Evolutionary conservation across 805 yeast genomes (phyloP).

Genomic region (Candida ortonii): DNA sequence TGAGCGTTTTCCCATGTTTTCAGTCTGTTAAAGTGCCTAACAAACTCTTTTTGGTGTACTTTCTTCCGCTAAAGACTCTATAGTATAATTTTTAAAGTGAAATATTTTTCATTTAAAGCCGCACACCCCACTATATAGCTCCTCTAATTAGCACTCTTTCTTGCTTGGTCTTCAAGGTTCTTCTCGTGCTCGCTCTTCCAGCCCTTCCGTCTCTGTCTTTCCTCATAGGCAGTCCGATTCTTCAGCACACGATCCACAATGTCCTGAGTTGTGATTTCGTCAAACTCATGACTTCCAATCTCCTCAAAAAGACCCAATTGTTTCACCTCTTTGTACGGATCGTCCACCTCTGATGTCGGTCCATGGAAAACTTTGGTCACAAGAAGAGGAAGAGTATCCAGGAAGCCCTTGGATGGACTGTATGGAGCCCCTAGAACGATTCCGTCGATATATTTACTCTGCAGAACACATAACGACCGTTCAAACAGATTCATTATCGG

Average conservation of each 20-base stretch:
- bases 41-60: background rate
- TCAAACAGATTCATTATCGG: conserved; percentile 89
- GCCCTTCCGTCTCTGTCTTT: conserved; percentile 84
- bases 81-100: conserved; percentile 1
- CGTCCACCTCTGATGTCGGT: conserved; percentile 43
- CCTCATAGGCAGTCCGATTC: conserved; percentile 70
- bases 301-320: conserved; percentile 37
- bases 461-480: conserved; percentile 81
- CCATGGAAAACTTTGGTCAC: conserved; percentile 52
- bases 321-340: conserved; percentile 28
- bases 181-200: conserved; percentile 63
- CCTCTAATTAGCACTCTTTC: conserved; percentile 31
- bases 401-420: conserved; percentile 40
- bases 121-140: too few species aligned
- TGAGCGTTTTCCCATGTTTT: conserved; percentile 29
- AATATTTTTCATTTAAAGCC: too few species aligned
- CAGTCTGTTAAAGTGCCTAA: background rate
- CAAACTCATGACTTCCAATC: conserved; percentile 55
- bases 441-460: conserved; percentile 81
- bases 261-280: conserved; percentile 61
- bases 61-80: too few species aligned
- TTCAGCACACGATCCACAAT: conserved; percentile 73
- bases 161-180: conserved; percentile 18
- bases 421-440: conserved; percentile 70
- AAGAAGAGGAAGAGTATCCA: conserved; percentile 37